These are phyloP conservation scores for Xylaria curta DNA, from an alignment of 495 filamentous ascomycete species.

Conservation along the genomic window DNA sequence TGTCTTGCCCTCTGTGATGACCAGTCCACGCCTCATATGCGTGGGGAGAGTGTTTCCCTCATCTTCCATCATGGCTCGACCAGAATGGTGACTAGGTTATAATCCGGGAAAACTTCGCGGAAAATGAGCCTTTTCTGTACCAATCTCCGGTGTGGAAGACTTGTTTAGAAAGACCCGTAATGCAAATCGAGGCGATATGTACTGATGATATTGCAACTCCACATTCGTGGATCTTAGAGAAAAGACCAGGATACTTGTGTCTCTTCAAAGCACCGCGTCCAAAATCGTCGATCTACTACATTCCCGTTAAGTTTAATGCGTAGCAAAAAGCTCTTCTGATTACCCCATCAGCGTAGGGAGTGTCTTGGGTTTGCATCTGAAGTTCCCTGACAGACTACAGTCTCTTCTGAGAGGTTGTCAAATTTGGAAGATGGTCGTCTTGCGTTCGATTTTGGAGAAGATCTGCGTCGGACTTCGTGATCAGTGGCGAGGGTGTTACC, in stretches of 20 bases:
- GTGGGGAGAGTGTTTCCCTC: not conserved
- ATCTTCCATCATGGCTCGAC: not conserved
- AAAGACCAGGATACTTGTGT: not conserved
- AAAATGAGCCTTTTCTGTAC: not conserved
- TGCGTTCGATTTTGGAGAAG: not conserved
- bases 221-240: not conserved
- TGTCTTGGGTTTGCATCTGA: not conserved
- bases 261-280: conserved; percentile 24
- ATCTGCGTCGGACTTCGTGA: not conserved
- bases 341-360: not conserved
- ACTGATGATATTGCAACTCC: conserved; percentile 15
- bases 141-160: not conserved
- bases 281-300: conserved; percentile 20
- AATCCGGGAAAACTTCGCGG: not conserved
- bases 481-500: not conserved
- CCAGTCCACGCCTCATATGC: not conserved
- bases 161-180: not conserved
- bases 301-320: conserved; percentile 20
- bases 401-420: conserved; percentile 15
- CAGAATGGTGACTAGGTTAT: not conserved
- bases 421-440: not conserved
- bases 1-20: not conserved
- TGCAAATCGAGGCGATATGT: conserved; percentile 27
- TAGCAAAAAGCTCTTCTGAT: conserved; percentile 24
- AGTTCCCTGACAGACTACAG: conserved; percentile 12